Percentiles rank a stretch among this genome's conserved stretches.
Evolutionary conservation across 1,284 basidiomycete genomes (phyloP).

Genomic region (Papiliotrema flavescens): DNA sequence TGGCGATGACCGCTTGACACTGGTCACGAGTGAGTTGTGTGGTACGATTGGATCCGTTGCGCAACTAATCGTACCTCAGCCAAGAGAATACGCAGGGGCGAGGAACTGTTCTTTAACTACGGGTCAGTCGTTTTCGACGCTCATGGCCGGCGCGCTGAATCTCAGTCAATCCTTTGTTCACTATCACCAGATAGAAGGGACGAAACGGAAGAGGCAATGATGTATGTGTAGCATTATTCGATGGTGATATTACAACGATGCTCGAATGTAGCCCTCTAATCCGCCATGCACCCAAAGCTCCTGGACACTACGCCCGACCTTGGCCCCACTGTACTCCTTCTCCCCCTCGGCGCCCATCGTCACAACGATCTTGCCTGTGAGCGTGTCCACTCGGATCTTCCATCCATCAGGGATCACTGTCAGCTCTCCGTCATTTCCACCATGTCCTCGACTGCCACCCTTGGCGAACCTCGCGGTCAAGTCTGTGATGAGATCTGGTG

Average conservation of each 20-base stretch:
- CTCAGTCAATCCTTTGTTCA: not conserved
- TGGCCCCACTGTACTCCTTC: slow-evolving; percentile 65
- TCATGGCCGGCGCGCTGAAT: not conserved
- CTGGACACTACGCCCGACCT: slow-evolving; percentile 85
- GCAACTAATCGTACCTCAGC: slow-evolving; percentile 2
- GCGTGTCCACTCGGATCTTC: slow-evolving; percentile 64
- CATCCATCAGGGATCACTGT: slow-evolving; percentile 69
- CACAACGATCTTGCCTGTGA: slow-evolving; percentile 63
- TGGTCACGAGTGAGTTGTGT: slow-evolving; percentile 4
- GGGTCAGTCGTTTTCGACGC: slow-evolving; percentile 8
- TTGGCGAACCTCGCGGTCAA: slow-evolving; percentile 71
- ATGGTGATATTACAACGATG: slow-evolving; percentile 43
- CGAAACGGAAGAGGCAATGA: no score
- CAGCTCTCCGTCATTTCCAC: slow-evolving; percentile 71
- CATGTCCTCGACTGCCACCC: slow-evolving; percentile 68
- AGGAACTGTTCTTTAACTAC: slow-evolving; percentile 20
- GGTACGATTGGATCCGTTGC: not conserved
- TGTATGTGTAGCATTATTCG: not conserved
- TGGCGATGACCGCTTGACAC: slow-evolving; percentile 1
- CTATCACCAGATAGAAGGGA: not conserved
- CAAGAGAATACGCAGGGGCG: slow-evolving; percentile 9
- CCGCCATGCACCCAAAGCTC: slow-evolving; percentile 64
- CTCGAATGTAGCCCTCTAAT: slow-evolving; percentile 54
- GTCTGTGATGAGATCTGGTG: slow-evolving; percentile 80
- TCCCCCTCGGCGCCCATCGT: slow-evolving; percentile 49